These are phyloP conservation scores for Viola pubescens DNA, from an alignment of 441 rosid species.

Conservation along the genomic window DNA sequence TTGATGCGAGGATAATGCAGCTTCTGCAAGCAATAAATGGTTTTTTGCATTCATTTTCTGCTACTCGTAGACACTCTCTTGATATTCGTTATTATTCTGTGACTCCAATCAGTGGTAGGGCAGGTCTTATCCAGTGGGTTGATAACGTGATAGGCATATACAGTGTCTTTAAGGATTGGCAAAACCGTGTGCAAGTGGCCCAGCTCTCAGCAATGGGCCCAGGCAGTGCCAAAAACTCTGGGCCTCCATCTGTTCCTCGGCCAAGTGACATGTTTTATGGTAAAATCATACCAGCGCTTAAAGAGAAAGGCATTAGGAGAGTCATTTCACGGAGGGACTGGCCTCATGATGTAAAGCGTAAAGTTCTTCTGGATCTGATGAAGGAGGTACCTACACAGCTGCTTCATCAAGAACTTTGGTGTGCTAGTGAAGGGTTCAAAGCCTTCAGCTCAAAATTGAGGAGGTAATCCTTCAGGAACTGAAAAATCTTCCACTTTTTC, in stretches of 20 bases:
- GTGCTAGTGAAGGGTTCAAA: slow-evolving; percentile 98
- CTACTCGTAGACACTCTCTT: slow-evolving; percentile 48
- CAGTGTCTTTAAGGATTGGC: slow-evolving; percentile 94
- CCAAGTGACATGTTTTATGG: slow-evolving; percentile 99
- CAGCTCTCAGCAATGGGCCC: slow-evolving; percentile 53
- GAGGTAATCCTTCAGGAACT: slow-evolving; percentile 36
- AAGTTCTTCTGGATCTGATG: slow-evolving; percentile 94
- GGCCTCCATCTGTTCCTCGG: slow-evolving; percentile 77
- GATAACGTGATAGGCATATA: slow-evolving; percentile 89
- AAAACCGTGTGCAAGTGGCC: slow-evolving; percentile 77
- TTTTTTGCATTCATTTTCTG: slow-evolving; percentile 57
- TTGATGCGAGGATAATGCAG: slow-evolving; percentile 99
- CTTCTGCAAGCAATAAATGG: slow-evolving; percentile 88
- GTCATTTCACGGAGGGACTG: slow-evolving; percentile 98
- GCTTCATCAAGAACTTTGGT: slow-evolving; percentile 95
- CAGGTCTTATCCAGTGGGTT: slow-evolving; percentile 99
- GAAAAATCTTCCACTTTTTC: too few species aligned
- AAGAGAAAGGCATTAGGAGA: slow-evolving; percentile 95
- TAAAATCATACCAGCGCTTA: slow-evolving; percentile 97
- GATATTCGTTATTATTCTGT: slow-evolving; percentile 90
- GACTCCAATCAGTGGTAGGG: slow-evolving; percentile 97
- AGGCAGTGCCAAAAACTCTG: slow-evolving; percentile 49
- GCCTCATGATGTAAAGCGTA: slow-evolving; percentile 99
- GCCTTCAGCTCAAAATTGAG: slow-evolving; percentile 83
- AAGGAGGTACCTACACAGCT: slow-evolving; percentile 93